Conservation (phyloP, 495 filamentous ascomycete species). For the Xylaria acuta region DNA sequence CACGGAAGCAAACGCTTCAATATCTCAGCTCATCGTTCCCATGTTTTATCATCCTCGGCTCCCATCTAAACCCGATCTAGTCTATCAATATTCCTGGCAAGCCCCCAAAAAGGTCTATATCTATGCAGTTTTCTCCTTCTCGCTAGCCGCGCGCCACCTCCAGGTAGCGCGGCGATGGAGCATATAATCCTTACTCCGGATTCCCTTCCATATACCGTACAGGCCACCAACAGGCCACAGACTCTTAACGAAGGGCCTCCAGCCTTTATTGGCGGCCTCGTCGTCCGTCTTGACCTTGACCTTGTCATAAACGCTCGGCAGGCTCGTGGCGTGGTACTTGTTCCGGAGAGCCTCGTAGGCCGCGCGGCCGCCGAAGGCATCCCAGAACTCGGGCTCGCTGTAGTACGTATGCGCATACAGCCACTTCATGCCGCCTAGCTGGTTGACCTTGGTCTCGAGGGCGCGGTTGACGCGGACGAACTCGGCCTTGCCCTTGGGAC, state of each 20-base stretch:
- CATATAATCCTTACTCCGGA: conserved; percentile 61
- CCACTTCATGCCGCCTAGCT: conserved; percentile 71
- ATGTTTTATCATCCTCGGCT: background rate
- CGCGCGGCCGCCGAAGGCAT: conserved; percentile 55
- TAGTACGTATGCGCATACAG: conserved; percentile 69
- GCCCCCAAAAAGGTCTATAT: background rate
- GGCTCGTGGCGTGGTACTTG: conserved; percentile 57
- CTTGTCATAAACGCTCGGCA: conserved; percentile 66
- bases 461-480: conserved; percentile 66
- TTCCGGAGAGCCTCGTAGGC: conserved; percentile 60
- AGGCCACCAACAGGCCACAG: conserved; percentile 60
- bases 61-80: background rate
- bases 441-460: conserved; percentile 67
- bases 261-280: conserved; percentile 25
- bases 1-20: background rate
- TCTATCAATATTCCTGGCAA: background rate
- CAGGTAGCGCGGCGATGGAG: conserved; percentile 58
- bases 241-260: conserved; percentile 47
- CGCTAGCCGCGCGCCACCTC: conserved; percentile 47
- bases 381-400: conserved; percentile 60
- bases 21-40: background rate
- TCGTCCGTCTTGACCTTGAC: conserved; percentile 48
- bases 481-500: conserved; percentile 44
- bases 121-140: conserved; percentile 31
- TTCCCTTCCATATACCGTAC: conserved; percentile 62